Evolutionary conservation across 2,329 filamentous ascomycete genomes (phyloP).

Genomic region (Botrytis paeoniae): DNA sequence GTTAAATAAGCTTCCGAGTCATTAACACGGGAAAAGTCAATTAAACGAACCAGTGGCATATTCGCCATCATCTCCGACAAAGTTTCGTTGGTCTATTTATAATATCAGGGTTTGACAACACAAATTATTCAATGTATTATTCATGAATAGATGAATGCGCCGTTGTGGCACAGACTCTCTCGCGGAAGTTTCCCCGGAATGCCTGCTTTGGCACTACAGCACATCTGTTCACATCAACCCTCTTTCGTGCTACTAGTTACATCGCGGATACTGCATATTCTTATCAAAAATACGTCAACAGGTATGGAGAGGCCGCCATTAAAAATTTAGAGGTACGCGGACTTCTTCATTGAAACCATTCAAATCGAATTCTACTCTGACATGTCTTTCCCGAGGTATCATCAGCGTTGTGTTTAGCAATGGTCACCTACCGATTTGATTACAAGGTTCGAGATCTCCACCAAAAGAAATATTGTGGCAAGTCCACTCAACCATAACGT

Average conservation of each 20-base stretch:
- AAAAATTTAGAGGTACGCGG: not conserved
- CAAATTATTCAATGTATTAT: not conserved
- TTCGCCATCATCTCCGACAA: not conserved
- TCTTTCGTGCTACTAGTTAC: not conserved
- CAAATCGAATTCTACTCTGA: not conserved
- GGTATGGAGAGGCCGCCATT: not conserved
- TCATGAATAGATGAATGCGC: no score
- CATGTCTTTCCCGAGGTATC: not conserved
- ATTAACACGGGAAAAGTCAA: not conserved
- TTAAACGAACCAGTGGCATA: not conserved
- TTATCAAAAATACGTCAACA: not conserved
- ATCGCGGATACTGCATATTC: not conserved
- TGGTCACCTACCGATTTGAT: not conserved
- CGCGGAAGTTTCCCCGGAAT: not conserved
- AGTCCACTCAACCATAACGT: not conserved
- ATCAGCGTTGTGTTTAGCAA: not conserved
- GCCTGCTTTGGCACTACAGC: not conserved
- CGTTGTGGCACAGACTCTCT: not conserved
- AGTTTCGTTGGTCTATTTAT: not conserved
- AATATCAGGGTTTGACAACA: not conserved
- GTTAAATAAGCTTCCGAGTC: not conserved
- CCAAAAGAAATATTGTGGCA: not conserved
- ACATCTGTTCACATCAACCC: not conserved
- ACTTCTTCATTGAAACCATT: not conserved
- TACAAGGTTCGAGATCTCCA: not conserved